Evolutionary conservation across 495 filamentous ascomycete genomes (phyloP), one percentile per base, ranked within the genome.

Genomic region (Aspergillus bridgeri): DNA sequence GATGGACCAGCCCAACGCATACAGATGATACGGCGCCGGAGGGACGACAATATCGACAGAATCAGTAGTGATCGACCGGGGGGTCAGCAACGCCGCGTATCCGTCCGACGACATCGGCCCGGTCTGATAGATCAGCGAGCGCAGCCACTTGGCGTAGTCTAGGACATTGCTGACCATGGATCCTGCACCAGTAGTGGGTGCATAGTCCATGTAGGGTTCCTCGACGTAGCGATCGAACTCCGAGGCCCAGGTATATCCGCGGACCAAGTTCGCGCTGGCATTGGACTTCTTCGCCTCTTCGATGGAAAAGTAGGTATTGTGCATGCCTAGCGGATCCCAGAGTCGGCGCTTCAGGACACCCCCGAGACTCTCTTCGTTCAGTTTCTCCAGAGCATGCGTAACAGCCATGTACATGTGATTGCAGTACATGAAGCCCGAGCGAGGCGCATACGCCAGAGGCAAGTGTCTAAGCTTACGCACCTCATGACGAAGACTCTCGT

Each of bases 61-160:
- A 1, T 59, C 48, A 5, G 59, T 46, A 24, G 70, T 59, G 13
- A 79, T 57, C 0, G 64, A 65, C 11, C 76, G 69, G 0, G 75
- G 72, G 7, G 57, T 56, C n/a, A 66, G 66, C 11, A 84, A 43
- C 6, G 67, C 66, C 23, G 65, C 65, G 46, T 79, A 72, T 1
- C 67, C 75, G 29, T 67, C 63, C 5, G 77, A 51, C 1, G 75
- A 60, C 6, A 60, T 46, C 11, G 58, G 74, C 2, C 60, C 60
- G 1, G 63, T 56, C 42, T 65, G 54, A 15, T 66, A 48, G 21
- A 76, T 68, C 61, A 69, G 21, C n/a, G 73, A 72, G 9, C 67
- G 65, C 3, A 83, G 43, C 80, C 81, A 86, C 17, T 68, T 72
- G 0, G 76, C 65, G 48, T 83, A 86, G 51, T 85, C 82, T 2